Evolutionary conservation across 768 basidiomycete species (phyloP), one percentile per base, ranked within the genome.

Genomic region (Boletus sp.): DNA sequence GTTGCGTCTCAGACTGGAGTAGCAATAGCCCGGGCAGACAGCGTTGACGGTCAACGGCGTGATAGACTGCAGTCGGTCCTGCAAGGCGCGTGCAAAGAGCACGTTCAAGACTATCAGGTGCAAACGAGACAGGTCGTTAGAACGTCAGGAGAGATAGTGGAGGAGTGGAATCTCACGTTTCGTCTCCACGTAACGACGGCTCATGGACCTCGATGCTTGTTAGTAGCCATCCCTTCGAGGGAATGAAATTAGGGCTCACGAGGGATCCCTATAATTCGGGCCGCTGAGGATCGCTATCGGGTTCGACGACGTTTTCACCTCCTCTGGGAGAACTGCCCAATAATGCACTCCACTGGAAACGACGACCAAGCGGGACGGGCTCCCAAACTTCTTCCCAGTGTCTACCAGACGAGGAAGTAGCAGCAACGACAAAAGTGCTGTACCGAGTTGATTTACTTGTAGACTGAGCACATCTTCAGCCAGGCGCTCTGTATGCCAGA

Each of bases 371-470:
- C 72, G 61, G 2, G 65, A 62, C 1, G 64, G 61, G 48, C 42
- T 62, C 5, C 66, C 49, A 2, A 67, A 65, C 7, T 63, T 59
- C 17, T 52, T 59, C 1, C 67, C 70, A 0, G 75, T 69, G 20
- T 65, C 58, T 4, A 65, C 35, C 5, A 77, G 56, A 4, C 47
- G 51, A 3, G 75, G 76, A 0, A 78, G 57, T 0, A 78, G 62
- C 1, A 73, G 56, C 7, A 77, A 52, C 0, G 69, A 68, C 7
- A 71, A 50, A n/a, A 77, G 59, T 0, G 69, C 60, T 0, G 75
- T 75, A 7, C 65, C 48, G 7, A 78, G 60, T 40, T 71, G 56
- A 51, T 78, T 77, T 20, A 74, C 67, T 52, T 77, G 75, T 11
- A 78, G 54, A 1, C 74, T 75, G 5, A 2, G 0, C 17, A 20